Base-by-base conservation (phyloP, 176 grass and related monocot species). In the Coix lacrymajobi region DNA sequence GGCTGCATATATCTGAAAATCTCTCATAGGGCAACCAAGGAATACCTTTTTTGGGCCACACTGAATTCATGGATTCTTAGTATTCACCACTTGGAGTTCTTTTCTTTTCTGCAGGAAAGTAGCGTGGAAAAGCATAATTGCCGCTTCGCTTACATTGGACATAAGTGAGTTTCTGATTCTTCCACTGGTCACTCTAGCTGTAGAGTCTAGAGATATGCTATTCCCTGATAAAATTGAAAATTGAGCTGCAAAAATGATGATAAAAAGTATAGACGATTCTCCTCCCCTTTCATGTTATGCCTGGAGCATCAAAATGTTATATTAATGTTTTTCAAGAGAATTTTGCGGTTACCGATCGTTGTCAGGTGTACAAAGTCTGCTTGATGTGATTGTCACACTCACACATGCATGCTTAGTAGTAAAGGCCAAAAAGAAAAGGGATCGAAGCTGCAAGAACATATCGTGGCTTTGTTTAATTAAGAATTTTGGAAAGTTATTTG, bases 31-130 rank as follows among this genome's bases (percentile, higher is more conserved):
- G 73, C 49, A 86, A 69, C 36, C 66, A 25, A 67, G n/a, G 83
- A 86, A 90, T 78, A 86, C 71, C 60, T 65, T 81, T 90, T 68
- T 86, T 76, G 22, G 29, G 70, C n/a, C 79, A 86, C 73, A 73
- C 37, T 73, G 58, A 89, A 85, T 89, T 78, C 73, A 74, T 49
- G 73, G 84, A 83, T 83, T 86, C 88, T 79, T 86, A 78, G 88
- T 67, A 86, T 86, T 90, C 73, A 86, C 79, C 73, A 90, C 79
- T 83, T 79, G 69, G 69, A 83, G 29, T 39, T 33, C 17, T 51
- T 69, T 77, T 25, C 24, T 49, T 56, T 12, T 66, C 28, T 63
- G 49, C 29, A 46, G 36, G 16, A 86, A 81, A 82, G 76, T 22
- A 82, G 52, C 38, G 45, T 20, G 10, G 36, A 37, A 66, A 84